Conservation (phyloP, 441 rosid species). For the Gossypium trilobum region DNA sequence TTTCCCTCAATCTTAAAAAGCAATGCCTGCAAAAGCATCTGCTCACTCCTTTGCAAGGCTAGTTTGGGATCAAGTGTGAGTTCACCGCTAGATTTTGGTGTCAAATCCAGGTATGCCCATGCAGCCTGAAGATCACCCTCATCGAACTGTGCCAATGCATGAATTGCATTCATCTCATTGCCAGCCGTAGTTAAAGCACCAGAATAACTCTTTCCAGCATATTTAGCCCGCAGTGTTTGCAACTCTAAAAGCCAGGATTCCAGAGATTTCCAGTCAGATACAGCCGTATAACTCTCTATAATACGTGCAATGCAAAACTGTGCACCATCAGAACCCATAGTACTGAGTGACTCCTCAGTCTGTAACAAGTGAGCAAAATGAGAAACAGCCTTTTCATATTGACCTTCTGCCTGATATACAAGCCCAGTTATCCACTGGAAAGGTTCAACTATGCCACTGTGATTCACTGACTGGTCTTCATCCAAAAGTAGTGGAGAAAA, state of each 20-base stretch:
- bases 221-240: constrained; percentile 84
- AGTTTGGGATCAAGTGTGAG: constrained; percentile 87
- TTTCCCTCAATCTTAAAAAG: constrained; percentile 68
- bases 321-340: constrained; percentile 82
- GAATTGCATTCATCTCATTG: constrained; percentile 87
- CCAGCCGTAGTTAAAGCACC: constrained; percentile 96
- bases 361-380: constrained; percentile 73
- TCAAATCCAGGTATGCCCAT: constrained; percentile 88
- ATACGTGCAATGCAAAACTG: constrained; percentile 80
- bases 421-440: constrained; percentile 84
- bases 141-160: constrained; percentile 84
- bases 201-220: constrained; percentile 87
- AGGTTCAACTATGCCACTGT: constrained; percentile 31
- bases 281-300: constrained; percentile 82
- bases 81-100: constrained; percentile 87
- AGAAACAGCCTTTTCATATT: constrained; percentile 82
- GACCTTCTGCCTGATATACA: constrained; percentile 78
- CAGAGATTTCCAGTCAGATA: constrained; percentile 85
- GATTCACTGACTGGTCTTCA: constrained; percentile 44
- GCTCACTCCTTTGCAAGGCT: constrained; percentile 94
- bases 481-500: constrained; percentile 67
- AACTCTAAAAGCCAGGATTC: constrained; percentile 82
- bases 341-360: constrained; percentile 66
- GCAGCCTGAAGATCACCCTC: constrained; percentile 81
- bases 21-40: constrained; percentile 95